These are phyloP conservation scores for Diaporthe humulicola DNA, from an alignment of 2,329 filamentous ascomycete species.

Conservation along the genomic window DNA sequence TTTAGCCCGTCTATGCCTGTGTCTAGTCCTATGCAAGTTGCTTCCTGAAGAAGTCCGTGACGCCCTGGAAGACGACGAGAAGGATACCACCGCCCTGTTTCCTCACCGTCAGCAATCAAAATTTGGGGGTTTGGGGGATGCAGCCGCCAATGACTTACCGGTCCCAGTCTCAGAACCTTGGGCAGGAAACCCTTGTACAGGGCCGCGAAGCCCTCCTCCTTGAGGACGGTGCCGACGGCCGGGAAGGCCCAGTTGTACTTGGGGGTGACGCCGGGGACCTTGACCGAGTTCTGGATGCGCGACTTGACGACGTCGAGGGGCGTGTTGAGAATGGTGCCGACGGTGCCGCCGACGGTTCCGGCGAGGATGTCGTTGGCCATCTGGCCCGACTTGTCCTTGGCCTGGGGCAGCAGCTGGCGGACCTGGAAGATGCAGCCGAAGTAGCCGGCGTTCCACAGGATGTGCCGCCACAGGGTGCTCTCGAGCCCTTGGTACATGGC, in stretches of 20 bases:
- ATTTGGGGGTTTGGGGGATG: neutral
- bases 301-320: slow-evolving; percentile 98
- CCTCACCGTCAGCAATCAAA: neutral
- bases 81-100: slow-evolving; percentile 71
- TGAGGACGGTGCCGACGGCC: slow-evolving; percentile 85
- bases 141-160: slow-evolving; percentile 60
- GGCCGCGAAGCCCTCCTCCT: slow-evolving; percentile 91
- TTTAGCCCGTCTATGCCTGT: slow-evolving; percentile 28
- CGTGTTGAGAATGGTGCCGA: slow-evolving; percentile 90
- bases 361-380: slow-evolving; percentile 90
- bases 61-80: slow-evolving; percentile 86
- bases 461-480: slow-evolving; percentile 95
- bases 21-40: slow-evolving; percentile 53
- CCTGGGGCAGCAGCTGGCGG: slow-evolving; percentile 83
- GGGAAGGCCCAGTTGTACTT: slow-evolving; percentile 99
- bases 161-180: slow-evolving; percentile 86
- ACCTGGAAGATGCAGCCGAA: slow-evolving; percentile 99
- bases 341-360: slow-evolving; percentile 87
- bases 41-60: slow-evolving; percentile 93
- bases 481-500: slow-evolving; percentile 97
- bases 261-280: slow-evolving; percentile 81
- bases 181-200: slow-evolving; percentile 98
- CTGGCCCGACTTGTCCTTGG: slow-evolving; percentile 84
- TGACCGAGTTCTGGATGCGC: slow-evolving; percentile 93
- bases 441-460: slow-evolving; percentile 87